phyloP scores from a whole-genome alignment of 805 yeast genomes.

The Kuraishia molischiana region DNA sequence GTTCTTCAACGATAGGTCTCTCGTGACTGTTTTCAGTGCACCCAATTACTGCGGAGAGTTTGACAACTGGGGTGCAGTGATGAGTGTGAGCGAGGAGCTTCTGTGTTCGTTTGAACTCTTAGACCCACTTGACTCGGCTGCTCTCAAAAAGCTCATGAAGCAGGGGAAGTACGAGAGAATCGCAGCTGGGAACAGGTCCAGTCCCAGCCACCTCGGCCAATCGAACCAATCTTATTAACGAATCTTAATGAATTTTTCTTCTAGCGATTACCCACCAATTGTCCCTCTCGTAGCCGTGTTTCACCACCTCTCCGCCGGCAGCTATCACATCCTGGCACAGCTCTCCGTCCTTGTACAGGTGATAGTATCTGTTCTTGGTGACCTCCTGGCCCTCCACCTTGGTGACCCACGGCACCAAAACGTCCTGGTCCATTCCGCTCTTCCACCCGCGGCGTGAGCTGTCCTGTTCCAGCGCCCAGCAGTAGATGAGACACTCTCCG shows the following conservation, averaged over 20 bases:
- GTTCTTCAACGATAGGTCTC: constrained; percentile 60
- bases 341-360: constrained; percentile 79
- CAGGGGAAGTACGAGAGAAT: constrained; percentile 84
- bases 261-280: constrained; percentile 79
- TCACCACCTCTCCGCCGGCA: constrained; percentile 66
- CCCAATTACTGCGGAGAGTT: constrained; percentile 79
- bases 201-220: constrained; percentile 1
- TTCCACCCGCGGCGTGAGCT: constrained; percentile 83
- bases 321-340: constrained; percentile 53
- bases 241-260: constrained; percentile 11
- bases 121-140: constrained; percentile 89
- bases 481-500: constrained; percentile 75
- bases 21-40: constrained; percentile 67
- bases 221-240: neutral
- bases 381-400: constrained; percentile 25
- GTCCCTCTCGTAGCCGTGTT: constrained; percentile 82
- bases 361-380: constrained; percentile 80
- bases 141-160: constrained; percentile 89
- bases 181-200: constrained; percentile 23
- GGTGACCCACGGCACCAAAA: constrained; percentile 92
- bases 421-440: constrained; percentile 88
- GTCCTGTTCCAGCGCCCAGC: constrained; percentile 96
- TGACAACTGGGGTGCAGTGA: constrained; percentile 96
- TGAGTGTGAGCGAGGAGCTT: constrained; percentile 91
- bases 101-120: constrained; percentile 87